A percentile compares a stretch with the other conserved stretches of the same genome.
These are phyloP conservation scores for Pulveroboletus sp. DNA, from an alignment of 1,284 basidiomycete genomes.

Conservation along the genomic window DNA sequence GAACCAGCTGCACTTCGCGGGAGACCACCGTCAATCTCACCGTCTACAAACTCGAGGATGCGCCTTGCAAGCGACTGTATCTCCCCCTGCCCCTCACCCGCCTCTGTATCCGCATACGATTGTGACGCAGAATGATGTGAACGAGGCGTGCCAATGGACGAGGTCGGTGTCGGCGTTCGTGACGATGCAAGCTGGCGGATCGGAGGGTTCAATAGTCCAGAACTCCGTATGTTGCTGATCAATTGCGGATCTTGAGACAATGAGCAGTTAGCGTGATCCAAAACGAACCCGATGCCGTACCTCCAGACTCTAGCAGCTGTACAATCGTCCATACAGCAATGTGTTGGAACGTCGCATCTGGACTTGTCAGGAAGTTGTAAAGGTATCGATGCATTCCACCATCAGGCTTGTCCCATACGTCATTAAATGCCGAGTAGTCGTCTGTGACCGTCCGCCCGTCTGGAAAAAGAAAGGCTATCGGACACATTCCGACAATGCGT, in stretches of 20 bases:
- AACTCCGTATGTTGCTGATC: slow-evolving; percentile 85
- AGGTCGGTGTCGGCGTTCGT: slow-evolving; percentile 69
- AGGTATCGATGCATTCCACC: slow-evolving; percentile 97
- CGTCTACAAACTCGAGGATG: slow-evolving; percentile 84
- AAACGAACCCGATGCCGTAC: slow-evolving; percentile 41
- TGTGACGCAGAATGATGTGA: slow-evolving; percentile 70
- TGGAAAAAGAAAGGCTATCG: slow-evolving; percentile 29
- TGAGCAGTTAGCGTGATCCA: not conserved
- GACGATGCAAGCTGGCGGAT: slow-evolving; percentile 81
- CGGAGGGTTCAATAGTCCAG: slow-evolving; percentile 78
- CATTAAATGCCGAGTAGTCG: slow-evolving; percentile 97
- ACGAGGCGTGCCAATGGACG: slow-evolving; percentile 71
- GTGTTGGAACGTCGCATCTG: slow-evolving; percentile 99
- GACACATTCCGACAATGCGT: not conserved
- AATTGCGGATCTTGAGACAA: slow-evolving; percentile 74
- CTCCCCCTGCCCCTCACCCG: slow-evolving; percentile 81
- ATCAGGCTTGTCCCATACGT: slow-evolving; percentile 97
- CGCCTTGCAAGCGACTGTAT: slow-evolving; percentile 83
- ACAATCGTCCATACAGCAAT: slow-evolving; percentile 99
- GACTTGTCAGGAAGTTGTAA: slow-evolving; percentile 89
- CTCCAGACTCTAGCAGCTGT: slow-evolving; percentile 92
- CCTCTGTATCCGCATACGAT: slow-evolving; percentile 80
- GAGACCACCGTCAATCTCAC: slow-evolving; percentile 57
- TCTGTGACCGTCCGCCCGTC: slow-evolving; percentile 81
- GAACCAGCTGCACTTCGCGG: slow-evolving; percentile 63